A percentile compares a stretch with the other conserved stretches of the same genome.
These are phyloP conservation scores for Saccharomycopsis hybrid DNA, from an alignment of 1,139 yeast species.

Conservation along the genomic window DNA sequence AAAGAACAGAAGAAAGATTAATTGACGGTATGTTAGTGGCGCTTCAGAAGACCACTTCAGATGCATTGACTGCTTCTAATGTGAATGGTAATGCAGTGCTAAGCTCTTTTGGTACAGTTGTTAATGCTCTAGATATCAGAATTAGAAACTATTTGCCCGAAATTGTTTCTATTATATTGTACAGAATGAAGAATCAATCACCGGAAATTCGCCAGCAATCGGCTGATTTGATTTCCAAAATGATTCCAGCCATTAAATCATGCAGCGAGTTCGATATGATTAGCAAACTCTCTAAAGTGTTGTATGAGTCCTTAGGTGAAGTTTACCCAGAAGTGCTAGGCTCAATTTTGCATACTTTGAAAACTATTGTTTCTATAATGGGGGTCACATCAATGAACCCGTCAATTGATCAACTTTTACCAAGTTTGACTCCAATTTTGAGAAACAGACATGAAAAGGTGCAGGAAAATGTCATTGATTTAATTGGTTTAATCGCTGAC, in stretches of 20 bases:
- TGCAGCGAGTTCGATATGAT: constrained; percentile 64
- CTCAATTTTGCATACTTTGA: constrained; percentile 68
- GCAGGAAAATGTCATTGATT: constrained; percentile 73
- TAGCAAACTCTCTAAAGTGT: constrained; percentile 62
- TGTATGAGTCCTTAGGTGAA: constrained; percentile 92
- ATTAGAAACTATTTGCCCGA: constrained; percentile 71
- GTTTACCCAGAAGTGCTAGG: constrained; percentile 93
- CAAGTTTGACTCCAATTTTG: constrained; percentile 86
- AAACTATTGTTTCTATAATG: constrained; percentile 43
- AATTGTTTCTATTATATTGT: constrained; percentile 66
- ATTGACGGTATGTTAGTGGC: constrained; percentile 83
- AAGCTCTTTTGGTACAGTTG: constrained; percentile 59
- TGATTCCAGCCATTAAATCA: constrained; percentile 60
- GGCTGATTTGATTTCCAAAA: constrained; percentile 64
- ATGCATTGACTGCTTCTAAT: background rate
- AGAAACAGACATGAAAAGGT: constrained; percentile 89
- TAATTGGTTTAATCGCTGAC: constrained; percentile 80
- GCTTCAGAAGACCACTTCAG: constrained; percentile 44
- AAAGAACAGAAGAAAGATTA: constrained; percentile 56
- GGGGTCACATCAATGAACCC: constrained; percentile 62
- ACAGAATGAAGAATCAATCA: constrained; percentile 65
- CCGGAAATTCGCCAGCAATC: constrained; percentile 81
- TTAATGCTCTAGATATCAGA: constrained; percentile 61
- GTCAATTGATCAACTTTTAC: constrained; percentile 74
- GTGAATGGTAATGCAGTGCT: constrained; percentile 43